Evolutionary conservation across 495 filamentous ascomycete species (phyloP).

Genomic region (Neurospora sp.): DNA sequence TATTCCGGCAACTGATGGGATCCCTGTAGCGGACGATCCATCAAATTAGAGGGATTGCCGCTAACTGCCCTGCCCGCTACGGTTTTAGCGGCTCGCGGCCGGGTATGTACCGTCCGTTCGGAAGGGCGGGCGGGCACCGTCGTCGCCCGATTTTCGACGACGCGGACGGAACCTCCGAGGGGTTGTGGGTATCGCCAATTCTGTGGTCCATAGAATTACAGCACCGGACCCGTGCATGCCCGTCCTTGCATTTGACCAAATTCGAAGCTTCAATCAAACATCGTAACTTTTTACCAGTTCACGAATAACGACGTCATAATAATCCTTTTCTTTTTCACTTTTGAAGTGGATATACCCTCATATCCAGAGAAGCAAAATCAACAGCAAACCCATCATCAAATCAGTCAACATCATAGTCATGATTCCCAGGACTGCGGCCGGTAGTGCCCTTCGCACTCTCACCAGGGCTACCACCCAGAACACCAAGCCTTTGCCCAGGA

Average conservation of each 20-base stretch:
- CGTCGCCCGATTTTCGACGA: background rate
- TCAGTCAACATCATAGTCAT: background rate
- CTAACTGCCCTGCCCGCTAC: background rate
- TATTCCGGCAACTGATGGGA: background rate
- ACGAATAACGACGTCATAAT: background rate
- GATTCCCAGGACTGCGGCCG: background rate
- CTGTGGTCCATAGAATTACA: background rate
- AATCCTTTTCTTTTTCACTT: background rate
- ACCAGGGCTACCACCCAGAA: background rate
- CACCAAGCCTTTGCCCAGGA: background rate
- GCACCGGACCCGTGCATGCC: background rate
- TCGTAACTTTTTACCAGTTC: too few species aligned
- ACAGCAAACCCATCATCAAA: background rate
- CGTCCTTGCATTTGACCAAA: background rate
- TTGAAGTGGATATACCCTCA: background rate
- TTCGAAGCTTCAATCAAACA: background rate
- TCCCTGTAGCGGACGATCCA: background rate
- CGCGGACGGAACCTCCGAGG: background rate
- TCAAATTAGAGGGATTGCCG: background rate
- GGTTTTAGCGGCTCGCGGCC: background rate
- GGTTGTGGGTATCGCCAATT: background rate
- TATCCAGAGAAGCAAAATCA: background rate
- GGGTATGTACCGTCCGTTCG: background rate
- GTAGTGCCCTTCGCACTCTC: background rate
- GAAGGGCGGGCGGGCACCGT: background rate